Conservation (phyloP, 2,329 filamentous ascomycete species). For the Scytalidium lignicola region DNA sequence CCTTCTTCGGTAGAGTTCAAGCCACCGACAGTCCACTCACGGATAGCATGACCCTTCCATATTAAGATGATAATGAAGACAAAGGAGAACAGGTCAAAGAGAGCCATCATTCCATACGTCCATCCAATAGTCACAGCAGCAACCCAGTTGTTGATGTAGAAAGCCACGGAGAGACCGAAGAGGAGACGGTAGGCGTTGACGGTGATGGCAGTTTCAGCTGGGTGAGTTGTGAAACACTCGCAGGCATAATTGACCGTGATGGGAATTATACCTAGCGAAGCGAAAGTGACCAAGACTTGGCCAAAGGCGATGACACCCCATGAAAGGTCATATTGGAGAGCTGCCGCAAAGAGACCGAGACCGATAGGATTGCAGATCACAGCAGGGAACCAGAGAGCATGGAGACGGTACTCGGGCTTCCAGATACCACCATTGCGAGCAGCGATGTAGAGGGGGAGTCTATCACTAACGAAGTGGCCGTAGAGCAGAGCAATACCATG, state of each 20-base stretch:
- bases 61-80: conserved; percentile 22
- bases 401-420: conserved; percentile 22
- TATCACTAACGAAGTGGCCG: conserved; percentile 33
- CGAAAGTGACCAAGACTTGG: conserved; percentile 34
- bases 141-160: conserved; percentile 35
- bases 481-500: conserved; percentile 31
- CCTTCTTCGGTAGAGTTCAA: conserved; percentile 21
- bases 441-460: conserved; percentile 28
- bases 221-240: conserved; percentile 31
- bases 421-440: conserved; percentile 11
- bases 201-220: conserved; percentile 30
- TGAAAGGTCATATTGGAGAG: conserved; percentile 33
- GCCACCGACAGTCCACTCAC: conserved; percentile 10
- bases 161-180: conserved; percentile 32
- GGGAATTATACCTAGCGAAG: conserved; percentile 26
- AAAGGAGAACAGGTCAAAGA: conserved; percentile 25
- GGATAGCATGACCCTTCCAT: conserved; percentile 20
- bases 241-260: conserved; percentile 28
- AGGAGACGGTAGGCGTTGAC: conserved; percentile 29
- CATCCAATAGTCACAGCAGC: conserved; percentile 30
- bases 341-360: conserved; percentile 33
- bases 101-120: conserved; percentile 35
- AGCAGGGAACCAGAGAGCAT: conserved; percentile 20
- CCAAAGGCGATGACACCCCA: conserved; percentile 35
- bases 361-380: conserved; percentile 28